Base-by-base conservation (phyloP, 306 rosid species). In the Dryas drummondii region DNA sequence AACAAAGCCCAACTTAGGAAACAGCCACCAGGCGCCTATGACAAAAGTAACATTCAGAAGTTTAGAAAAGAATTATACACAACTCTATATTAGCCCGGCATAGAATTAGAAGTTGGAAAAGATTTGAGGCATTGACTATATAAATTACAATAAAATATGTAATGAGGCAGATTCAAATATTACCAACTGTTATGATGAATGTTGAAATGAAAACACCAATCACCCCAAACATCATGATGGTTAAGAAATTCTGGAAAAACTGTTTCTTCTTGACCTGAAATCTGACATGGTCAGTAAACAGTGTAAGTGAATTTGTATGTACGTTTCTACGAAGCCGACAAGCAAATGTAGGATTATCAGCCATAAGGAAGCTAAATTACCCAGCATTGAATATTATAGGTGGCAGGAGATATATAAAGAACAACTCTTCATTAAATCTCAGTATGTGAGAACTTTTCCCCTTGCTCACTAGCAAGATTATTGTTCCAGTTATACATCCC, bases 231-330 rank as follows among this genome's bases (percentile, higher is more conserved):
- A 88, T 48, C 93, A 94, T 87, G 85, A 94, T 94, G 74, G 94
- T 91, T 50, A 91, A 73, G 78, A 91, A 94, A 85, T 94, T 94
- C 8, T 87, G 91, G 78, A 91, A 94, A 83, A 94, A 88, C 78
- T 86, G 93, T 74, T 94, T 94, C 88, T 94, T 94, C 90, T 94
- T 94, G 79, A 94, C 97, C 86, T 94, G 98, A 81, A 94, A 94
- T 76, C 98, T 94, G 88, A 1, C n/a, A 77, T 19, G 55, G n/a
- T 32, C 22, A 44, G 12, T 5, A 3, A 58, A 26, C 44, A 4
- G 2, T 26, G 37, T 47, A 32, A 37, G 53, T 7, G 26, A 44
- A 13, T 14, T 44, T 45, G 1, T 63, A 12, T 13, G 11, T 6
- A 3, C 32, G 46, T 17, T 55, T 19, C 19, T 4, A 55, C 0